Base-by-base conservation (phyloP, 495 filamentous ascomycete species). In the Evansstolkia leycettana region DNA sequence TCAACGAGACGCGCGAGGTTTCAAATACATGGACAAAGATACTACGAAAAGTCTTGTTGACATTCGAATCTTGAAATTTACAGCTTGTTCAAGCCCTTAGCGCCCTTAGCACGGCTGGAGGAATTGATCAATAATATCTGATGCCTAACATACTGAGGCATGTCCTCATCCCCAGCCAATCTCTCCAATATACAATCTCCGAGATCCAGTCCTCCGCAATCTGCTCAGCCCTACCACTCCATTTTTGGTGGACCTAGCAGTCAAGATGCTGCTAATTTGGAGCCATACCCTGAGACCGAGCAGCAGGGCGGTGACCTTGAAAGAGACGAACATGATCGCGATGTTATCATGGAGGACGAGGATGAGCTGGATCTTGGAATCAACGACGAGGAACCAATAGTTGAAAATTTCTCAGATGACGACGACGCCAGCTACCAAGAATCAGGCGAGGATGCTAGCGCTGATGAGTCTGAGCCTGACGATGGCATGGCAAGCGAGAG, bases 141-240 rank as follows among this genome's bases (percentile, higher is more conserved):
- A n/a, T n/a, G 20, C 20, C 9, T 23, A 9, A 9, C 9, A 5
- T 9, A 23, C 5, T 23, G 20, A 29, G 60, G 39, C 46, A 64
- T 64, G 60, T 64, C 58, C 46, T 55, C 51, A 25, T 7, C 32
- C 43, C 46, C 26, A 10, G 5, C 32, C 32, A 34, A 25, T 23
- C 32, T 2, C 3, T 49, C 48, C 17, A 48, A 46, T 28, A 39
- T 37, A 8, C 35, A 27, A 10, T 52, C 53, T 8, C 47, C 48
- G 33, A 45, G 45, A 13, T 49, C 47, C n/a, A 25, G 30, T 11
- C 53, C 53, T 7, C 58, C 58, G 11, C 47, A 47, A 29, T 65
- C 58, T 23, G 57, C 57, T 7, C 58, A 65, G 35, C 55, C 46
- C 7, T 50, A 43, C 34, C 45, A 41, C 16, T 56, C 58, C 13